phyloP scores from a whole-genome alignment of 2,329 filamentous ascomycete species.

The Albophoma yamanashiensis region DNA sequence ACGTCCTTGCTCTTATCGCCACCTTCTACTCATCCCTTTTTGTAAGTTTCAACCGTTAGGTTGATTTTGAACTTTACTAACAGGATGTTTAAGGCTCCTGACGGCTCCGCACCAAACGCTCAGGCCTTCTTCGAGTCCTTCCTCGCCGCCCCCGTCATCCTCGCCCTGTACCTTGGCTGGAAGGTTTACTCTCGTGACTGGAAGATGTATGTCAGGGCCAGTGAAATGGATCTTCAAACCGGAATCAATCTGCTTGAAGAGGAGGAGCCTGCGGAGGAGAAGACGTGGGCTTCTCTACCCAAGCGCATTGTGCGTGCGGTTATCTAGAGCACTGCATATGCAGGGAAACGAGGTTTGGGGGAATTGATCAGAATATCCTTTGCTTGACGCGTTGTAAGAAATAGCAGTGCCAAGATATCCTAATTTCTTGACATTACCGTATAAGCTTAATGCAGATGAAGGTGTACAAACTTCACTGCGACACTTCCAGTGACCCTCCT shows the following conservation, averaged over 20 bases:
- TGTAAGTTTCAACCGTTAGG: background rate
- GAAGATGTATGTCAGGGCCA: background rate
- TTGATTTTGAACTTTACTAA: background rate
- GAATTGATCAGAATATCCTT: background rate
- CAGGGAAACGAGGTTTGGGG: background rate
- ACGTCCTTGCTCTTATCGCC: background rate
- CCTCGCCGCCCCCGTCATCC: background rate
- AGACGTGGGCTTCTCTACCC: background rate
- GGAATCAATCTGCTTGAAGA: background rate
- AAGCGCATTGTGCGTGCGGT: background rate
- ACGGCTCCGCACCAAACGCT: background rate
- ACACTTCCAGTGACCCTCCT: too few species aligned
- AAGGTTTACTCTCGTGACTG: background rate
- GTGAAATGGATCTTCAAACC: background rate
- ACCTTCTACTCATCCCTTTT: background rate
- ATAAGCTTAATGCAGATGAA: background rate
- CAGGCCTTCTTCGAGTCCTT: background rate
- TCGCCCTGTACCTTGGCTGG: background rate
- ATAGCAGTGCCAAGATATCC: background rate
- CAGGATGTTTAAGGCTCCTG: background rate
- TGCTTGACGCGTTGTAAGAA: background rate
- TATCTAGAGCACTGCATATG: background rate
- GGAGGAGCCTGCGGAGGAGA: background rate
- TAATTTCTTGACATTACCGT: background rate
- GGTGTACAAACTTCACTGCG: too few species aligned